These are phyloP conservation scores for Pichiaceae sp. DNA, from an alignment of 1,139 yeast genomes.

Conservation along the genomic window DNA sequence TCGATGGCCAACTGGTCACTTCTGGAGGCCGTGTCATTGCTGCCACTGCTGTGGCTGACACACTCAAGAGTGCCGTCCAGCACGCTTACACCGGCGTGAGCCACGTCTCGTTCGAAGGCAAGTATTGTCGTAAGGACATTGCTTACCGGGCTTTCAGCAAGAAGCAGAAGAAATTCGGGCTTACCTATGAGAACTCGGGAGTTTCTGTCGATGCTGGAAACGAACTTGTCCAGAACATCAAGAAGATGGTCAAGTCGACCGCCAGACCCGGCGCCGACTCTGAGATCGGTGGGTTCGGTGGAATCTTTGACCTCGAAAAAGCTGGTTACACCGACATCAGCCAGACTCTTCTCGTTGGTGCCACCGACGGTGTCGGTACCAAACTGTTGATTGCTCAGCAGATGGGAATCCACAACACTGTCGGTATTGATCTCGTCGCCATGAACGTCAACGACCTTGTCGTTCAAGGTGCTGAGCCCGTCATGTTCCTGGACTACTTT, in stretches of 20 bases:
- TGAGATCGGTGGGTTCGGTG: slow-evolving; percentile 98
- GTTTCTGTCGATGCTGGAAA: slow-evolving; percentile 97
- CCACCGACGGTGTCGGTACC: slow-evolving; percentile 99
- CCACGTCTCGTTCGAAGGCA: slow-evolving; percentile 60
- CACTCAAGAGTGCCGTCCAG: slow-evolving; percentile 74
- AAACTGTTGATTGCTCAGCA: slow-evolving; percentile 92
- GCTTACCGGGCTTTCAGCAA: slow-evolving; percentile 88
- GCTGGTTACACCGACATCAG: slow-evolving; percentile 72
- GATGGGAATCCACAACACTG: slow-evolving; percentile 83
- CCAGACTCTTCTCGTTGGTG: slow-evolving; percentile 83
- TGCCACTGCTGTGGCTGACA: slow-evolving; percentile 73
- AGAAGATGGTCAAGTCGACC: slow-evolving; percentile 88
- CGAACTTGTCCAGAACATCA: slow-evolving; percentile 79
- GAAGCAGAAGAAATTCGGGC: slow-evolving; percentile 13
- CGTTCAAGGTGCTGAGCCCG: slow-evolving; percentile 98
- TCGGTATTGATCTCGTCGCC: slow-evolving; percentile 96
- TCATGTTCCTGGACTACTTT: slow-evolving; percentile 90
- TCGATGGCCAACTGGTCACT: slow-evolving; percentile 60
- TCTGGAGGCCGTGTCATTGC: slow-evolving; percentile 98
- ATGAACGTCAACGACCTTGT: slow-evolving; percentile 97
- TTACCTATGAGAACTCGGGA: slow-evolving; percentile 91
- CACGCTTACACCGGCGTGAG: slow-evolving; percentile 82
- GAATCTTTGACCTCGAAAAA: slow-evolving; percentile 79
- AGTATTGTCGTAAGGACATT: slow-evolving; percentile 85
- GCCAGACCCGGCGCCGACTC: slow-evolving; percentile 96